Evolutionary conservation across 1,139 yeast species (phyloP).

Genomic region (Yamadazyma mexicana): DNA sequence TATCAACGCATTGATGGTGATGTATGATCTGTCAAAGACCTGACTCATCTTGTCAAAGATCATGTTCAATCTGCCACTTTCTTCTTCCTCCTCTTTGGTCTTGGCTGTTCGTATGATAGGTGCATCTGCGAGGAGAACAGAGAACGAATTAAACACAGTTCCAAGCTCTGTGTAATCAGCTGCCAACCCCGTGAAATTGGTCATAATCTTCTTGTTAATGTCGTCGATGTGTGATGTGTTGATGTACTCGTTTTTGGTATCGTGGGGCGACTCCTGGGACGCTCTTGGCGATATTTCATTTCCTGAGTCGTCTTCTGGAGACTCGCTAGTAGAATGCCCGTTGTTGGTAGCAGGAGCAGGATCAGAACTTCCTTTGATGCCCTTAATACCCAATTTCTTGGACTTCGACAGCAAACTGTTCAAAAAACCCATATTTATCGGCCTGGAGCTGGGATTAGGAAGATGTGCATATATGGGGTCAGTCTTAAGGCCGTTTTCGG

Average conservation of each 20-base stretch:
- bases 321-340: constrained; percentile 5
- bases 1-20: constrained; percentile 67
- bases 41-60: constrained; percentile 72
- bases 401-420: constrained; percentile 28
- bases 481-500: constrained; percentile 53
- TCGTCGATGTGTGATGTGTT: constrained; percentile 57
- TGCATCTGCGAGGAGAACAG: constrained; percentile 57
- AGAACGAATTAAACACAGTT: constrained; percentile 68
- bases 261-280: constrained; percentile 10
- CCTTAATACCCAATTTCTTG: constrained; percentile 28
- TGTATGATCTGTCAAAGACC: constrained; percentile 70
- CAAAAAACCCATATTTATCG: constrained; percentile 37
- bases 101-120: constrained; percentile 19
- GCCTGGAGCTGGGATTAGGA: constrained; percentile 51
- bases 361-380: constrained; percentile 19
- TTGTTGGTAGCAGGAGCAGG: neutral
- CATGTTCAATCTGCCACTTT: constrained; percentile 38
- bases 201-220: constrained; percentile 63
- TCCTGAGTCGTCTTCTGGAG: constrained; percentile 7
- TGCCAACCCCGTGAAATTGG: constrained; percentile 62
- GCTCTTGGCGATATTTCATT: constrained; percentile 14
- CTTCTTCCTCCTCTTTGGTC: constrained; percentile 17
- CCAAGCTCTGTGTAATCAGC: constrained; percentile 71
- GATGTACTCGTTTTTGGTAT: constrained; percentile 18
- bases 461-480: constrained; percentile 61